These are phyloP conservation scores for Beauveria pseudobassiana DNA, from an alignment of 2,329 filamentous ascomycete species.

Conservation along the genomic window DNA sequence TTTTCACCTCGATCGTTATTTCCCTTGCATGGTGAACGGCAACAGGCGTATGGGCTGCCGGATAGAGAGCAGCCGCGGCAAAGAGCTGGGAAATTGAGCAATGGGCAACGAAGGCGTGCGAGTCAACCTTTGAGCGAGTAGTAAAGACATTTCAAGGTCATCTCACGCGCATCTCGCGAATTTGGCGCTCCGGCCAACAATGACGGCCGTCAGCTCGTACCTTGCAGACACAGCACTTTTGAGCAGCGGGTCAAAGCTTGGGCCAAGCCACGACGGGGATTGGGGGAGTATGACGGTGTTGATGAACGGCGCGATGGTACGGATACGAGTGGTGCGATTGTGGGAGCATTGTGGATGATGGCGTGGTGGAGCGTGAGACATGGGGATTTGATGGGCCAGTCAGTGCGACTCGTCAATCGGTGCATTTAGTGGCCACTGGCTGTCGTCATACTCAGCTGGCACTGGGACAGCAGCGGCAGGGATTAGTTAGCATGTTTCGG, in stretches of 20 bases:
- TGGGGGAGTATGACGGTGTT: background rate
- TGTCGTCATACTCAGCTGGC: slow-evolving; percentile 8
- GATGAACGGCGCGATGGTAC: background rate
- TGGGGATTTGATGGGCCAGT: background rate
- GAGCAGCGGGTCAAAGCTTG: background rate
- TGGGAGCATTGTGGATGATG: background rate
- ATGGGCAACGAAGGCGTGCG: background rate
- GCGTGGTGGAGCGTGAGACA: background rate
- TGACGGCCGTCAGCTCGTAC: background rate
- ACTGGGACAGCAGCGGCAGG: background rate
- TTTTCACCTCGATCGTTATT: too few relatives aligned
- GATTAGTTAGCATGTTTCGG: background rate
- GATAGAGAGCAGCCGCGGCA: background rate
- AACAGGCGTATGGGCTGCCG: background rate
- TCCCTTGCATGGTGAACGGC: background rate
- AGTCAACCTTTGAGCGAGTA: too few relatives aligned
- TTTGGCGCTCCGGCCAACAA: background rate
- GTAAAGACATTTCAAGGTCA: background rate
- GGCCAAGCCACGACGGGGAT: background rate
- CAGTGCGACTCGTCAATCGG: background rate
- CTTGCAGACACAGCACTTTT: background rate
- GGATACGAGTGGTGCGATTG: background rate
- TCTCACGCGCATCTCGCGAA: background rate
- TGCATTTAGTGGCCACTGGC: background rate
- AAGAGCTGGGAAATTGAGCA: background rate